These are phyloP conservation scores for Protomyces inouyei DNA, from an alignment of 1,139 yeast genomes.

Conservation along the genomic window DNA sequence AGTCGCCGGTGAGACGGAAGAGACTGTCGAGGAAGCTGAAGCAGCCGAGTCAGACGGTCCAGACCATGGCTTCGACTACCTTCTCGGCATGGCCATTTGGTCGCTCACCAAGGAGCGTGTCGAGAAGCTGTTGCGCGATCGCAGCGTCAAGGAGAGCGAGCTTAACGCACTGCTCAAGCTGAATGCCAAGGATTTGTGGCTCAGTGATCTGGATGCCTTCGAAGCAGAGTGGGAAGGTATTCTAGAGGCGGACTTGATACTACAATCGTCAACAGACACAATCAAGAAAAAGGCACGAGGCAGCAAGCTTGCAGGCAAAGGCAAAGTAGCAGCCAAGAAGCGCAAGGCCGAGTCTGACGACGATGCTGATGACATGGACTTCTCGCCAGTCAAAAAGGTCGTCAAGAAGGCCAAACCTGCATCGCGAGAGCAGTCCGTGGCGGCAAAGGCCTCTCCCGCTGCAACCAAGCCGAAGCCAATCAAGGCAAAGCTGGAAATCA, in stretches of 20 bases:
- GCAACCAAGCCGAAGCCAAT: background rate
- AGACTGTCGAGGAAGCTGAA: conserved; percentile 38
- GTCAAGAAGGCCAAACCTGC: background rate
- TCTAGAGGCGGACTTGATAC: conserved; percentile 51
- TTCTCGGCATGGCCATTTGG: conserved; percentile 88
- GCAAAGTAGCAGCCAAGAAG: conserved; percentile 33
- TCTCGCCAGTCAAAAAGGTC: conserved; percentile 15
- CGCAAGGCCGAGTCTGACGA: conserved; percentile 29
- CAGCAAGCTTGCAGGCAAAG: conserved; percentile 32
- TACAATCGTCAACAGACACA: conserved; percentile 38
- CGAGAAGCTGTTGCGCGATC: conserved; percentile 67
- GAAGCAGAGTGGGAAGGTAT: conserved; percentile 61
- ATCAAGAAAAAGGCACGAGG: conserved; percentile 21
- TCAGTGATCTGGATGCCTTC: conserved; percentile 70
- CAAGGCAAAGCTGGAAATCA: background rate
- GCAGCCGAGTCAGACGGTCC: conserved; percentile 41
- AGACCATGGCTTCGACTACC: conserved; percentile 61
- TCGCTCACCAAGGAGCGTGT: conserved; percentile 68
- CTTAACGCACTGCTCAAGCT: conserved; percentile 60
- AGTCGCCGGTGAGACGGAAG: conserved; percentile 33
- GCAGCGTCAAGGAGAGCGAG: conserved; percentile 67
- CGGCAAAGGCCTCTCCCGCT: background rate
- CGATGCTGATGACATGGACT: conserved; percentile 31
- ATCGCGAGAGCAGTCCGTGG: background rate
- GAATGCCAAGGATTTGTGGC: conserved; percentile 87